Evolutionary conservation across 352 stramenopile genomes (phyloP).

Genomic region (Phytopythium boreale): DNA sequence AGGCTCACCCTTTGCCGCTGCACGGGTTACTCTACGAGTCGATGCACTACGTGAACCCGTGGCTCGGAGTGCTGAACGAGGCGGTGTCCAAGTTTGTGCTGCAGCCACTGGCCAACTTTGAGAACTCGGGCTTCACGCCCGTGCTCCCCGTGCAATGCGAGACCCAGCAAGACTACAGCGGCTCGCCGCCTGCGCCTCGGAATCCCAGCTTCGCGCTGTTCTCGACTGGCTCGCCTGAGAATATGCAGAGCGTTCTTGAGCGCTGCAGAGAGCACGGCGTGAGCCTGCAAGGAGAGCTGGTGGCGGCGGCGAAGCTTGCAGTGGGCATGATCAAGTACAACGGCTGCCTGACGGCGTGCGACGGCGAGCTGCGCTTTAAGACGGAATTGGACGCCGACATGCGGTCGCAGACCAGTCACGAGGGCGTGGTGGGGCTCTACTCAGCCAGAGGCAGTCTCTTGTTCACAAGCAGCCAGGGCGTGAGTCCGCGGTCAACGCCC

Average conservation of each 20-base stretch:
- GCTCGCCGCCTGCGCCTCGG: conserved; percentile 16
- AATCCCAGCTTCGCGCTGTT: conserved; percentile 58
- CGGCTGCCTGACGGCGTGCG: conserved; percentile 23
- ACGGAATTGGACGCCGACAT: conserved; percentile 49
- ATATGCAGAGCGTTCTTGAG: conserved; percentile 35
- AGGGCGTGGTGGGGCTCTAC: conserved; percentile 46
- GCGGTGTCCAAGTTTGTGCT: conserved; percentile 63
- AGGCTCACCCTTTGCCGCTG: conserved; percentile 18
- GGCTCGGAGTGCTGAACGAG: conserved; percentile 46
- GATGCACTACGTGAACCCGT: conserved; percentile 52
- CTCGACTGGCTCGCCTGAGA: conserved; percentile 29
- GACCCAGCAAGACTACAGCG: conserved; percentile 41
- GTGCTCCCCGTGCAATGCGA: conserved; percentile 30
- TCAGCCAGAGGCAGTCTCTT: conserved; percentile 38
- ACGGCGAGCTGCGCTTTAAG: conserved; percentile 34
- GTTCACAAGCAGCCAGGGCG: conserved; percentile 49
- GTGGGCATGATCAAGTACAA: conserved; percentile 34
- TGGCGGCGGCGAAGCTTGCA: conserved; percentile 40
- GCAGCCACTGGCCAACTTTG: conserved; percentile 56
- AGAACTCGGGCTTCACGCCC: conserved; percentile 44
- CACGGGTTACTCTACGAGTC: conserved; percentile 52
- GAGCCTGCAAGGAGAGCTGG: conserved; percentile 41
- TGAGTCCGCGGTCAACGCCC: conserved; percentile 19
- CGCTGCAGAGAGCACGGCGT: conserved; percentile 37
- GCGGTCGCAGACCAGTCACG: conserved; percentile 16